Evolutionary conservation across 352 stramenopile genomes (phyloP).

Genomic region (Globisporangium viniferum): DNA sequence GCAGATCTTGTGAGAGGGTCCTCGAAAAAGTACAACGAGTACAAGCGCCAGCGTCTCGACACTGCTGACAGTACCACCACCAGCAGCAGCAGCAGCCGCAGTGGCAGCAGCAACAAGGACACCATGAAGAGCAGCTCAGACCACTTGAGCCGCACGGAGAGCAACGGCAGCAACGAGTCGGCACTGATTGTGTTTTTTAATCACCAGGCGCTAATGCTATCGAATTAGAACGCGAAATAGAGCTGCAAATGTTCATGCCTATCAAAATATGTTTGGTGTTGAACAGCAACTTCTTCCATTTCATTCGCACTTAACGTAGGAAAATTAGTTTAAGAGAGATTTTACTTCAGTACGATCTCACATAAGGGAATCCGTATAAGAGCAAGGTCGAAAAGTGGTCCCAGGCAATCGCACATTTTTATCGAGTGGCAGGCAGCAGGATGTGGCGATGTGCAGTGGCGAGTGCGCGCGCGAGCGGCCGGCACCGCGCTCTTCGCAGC

Average conservation of each 20-base stretch:
- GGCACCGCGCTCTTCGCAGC: slow-evolving; percentile 8
- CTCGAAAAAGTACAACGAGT: slow-evolving; percentile 81
- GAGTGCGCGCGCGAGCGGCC: slow-evolving; percentile 7
- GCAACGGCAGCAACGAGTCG: slow-evolving; percentile 9
- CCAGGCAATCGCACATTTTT: not conserved
- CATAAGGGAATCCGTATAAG: too few species aligned
- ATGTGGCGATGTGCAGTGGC: slow-evolving; percentile 12
- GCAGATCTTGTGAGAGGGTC: slow-evolving; percentile 52
- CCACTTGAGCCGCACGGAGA: not conserved
- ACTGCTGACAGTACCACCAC: slow-evolving; percentile 11
- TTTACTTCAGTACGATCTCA: too few species aligned
- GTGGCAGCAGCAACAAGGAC: not conserved
- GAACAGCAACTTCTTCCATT: too few species aligned
- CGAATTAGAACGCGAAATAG: too few species aligned
- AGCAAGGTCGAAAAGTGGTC: too few species aligned
- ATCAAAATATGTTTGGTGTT: too few species aligned
- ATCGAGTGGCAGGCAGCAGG: slow-evolving; percentile 2
- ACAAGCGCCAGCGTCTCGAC: slow-evolving; percentile 59
- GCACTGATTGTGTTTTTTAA: slow-evolving; percentile 2
- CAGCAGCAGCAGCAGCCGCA: too few species aligned
- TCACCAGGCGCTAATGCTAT: too few species aligned
- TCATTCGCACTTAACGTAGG: too few species aligned
- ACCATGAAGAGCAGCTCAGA: not conserved
- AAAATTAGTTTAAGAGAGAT: too few species aligned
- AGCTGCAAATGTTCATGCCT: too few species aligned